Conservation (phyloP, 345 rosid species). For the Acer negundo region DNA sequence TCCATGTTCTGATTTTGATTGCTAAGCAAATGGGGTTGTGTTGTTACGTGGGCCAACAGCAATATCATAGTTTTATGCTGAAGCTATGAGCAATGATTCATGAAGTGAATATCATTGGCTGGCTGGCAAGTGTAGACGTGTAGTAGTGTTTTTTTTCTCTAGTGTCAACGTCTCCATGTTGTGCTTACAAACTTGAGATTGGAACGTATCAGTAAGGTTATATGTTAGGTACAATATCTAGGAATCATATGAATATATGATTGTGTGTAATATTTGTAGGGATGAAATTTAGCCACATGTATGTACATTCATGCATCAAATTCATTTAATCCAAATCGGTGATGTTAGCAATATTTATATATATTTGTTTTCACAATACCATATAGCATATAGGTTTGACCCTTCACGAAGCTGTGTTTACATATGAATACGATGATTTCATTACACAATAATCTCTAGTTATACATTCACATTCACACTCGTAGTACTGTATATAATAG, state of each 20-base stretch:
- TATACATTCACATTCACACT: not conserved
- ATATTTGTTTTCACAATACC: too few relatives aligned
- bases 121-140: not conserved
- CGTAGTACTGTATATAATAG: too few relatives aligned
- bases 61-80: not conserved
- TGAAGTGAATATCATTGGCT: not conserved
- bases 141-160: not conserved
- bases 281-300: slow-evolving; percentile 4
- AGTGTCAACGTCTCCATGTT: slow-evolving; percentile 18
- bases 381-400: too few relatives aligned
- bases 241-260: not conserved
- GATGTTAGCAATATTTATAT: not conserved
- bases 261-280: not conserved
- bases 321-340: not conserved
- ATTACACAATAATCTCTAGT: not conserved
- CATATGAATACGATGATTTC: not conserved
- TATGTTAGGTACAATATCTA: slow-evolving; percentile 7
- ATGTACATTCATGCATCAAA: not conserved
- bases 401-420: not conserved
- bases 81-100: not conserved
- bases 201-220: not conserved
- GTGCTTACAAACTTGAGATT: slow-evolving; percentile 14
- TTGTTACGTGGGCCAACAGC: not conserved
- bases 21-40: not conserved
- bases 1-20: too few relatives aligned